Base-by-base conservation (phyloP, 768 basidiomycete species). In the Serendipita sp. region DNA sequence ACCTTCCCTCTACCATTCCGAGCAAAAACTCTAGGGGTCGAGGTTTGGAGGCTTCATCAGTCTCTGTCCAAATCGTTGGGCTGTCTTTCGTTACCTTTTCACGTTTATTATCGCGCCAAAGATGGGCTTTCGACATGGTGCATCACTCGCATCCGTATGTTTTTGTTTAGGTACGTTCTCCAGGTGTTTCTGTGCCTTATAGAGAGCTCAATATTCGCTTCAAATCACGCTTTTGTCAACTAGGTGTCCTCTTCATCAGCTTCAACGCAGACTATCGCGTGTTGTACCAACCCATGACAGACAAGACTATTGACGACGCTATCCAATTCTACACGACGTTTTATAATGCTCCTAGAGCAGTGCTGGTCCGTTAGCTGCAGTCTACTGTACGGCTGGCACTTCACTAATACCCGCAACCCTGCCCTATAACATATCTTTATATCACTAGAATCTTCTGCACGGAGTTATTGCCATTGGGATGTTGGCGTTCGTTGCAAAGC, bases 91-190 rank as follows among this genome's bases (percentile, higher is more conserved):
- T 38, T 38, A 5, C 34, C 34, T 5, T 38, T 38, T 38, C 34
- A 38, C 34, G 34, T 38, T 38, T 14, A 38, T 14, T 14, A 5
- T 14, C 34, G 14, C 34, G 45, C n/a, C 26, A 48, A 71, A 34
- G n/a, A 94, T 95, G 91, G 87, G 88, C 50, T 97, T 95, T 79
- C 80, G 81, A 70, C 85, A 90, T 71, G 91, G 89, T 43, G 86
- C 89, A n/a, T 82, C 95, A 28, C 80, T 95, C 44, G 83, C 85
- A 42, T 85, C 91, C 31, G 83, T 86, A 62, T 90, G 87, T 64
- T 97, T 97, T 76, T 88, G 95, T 68, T 78, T 97, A 43, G 93
- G 92, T 83, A 70, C 75, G 80, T 43, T n/a, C 38, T 34, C 42
- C 28, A 31, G 16, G 13, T 22, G 16, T 22, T 31, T 24, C 56